phyloP scores from a whole-genome alignment of 2,329 filamentous ascomycete genomes.

The Penicillium sp. region DNA sequence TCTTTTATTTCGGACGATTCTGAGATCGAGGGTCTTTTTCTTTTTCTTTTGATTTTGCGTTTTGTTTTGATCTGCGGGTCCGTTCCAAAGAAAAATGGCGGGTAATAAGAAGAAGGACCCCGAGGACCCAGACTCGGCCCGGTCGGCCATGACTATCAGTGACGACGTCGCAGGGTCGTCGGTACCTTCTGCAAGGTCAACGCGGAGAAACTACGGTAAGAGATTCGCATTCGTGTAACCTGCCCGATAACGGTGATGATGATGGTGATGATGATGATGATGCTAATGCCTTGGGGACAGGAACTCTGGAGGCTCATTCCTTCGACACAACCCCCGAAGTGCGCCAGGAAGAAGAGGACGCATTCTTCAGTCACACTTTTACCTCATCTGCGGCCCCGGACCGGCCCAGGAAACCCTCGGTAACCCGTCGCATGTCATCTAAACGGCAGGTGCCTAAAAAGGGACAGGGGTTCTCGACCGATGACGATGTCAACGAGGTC shows the following conservation, averaged over 20 bases:
- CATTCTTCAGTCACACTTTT: slow-evolving; percentile 28
- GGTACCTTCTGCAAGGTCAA: slow-evolving; percentile 8
- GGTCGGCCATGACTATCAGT: slow-evolving; percentile 6
- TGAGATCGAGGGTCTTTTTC: background rate
- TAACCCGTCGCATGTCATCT: slow-evolving; percentile 69
- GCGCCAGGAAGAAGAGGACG: slow-evolving; percentile 29
- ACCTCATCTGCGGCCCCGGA: slow-evolving; percentile 40
- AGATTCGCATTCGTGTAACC: slow-evolving; percentile 16
- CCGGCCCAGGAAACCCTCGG: slow-evolving; percentile 64
- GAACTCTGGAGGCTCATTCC: slow-evolving; percentile 27
- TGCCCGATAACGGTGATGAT: background rate
- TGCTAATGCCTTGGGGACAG: slow-evolving; percentile 17
- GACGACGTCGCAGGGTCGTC: slow-evolving; percentile 9
- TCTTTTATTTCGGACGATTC: background rate
- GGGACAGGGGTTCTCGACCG: slow-evolving; percentile 82
- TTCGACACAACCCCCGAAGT: slow-evolving; percentile 21
- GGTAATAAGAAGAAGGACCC: slow-evolving; percentile 14
- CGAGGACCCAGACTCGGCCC: slow-evolving; percentile 10
- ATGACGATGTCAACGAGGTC: slow-evolving; percentile 79
- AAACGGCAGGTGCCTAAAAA: slow-evolving; percentile 67
- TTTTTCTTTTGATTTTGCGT: slow-evolving; percentile 5
- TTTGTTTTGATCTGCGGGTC: slow-evolving; percentile 5
- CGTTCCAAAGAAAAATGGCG: slow-evolving; percentile 15
- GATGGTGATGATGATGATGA: slow-evolving; percentile 4
- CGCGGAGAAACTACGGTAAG: slow-evolving; percentile 31